Conservation (phyloP, 2,329 filamentous ascomycete genomes). For the Metarhizium guizhouense region DNA sequence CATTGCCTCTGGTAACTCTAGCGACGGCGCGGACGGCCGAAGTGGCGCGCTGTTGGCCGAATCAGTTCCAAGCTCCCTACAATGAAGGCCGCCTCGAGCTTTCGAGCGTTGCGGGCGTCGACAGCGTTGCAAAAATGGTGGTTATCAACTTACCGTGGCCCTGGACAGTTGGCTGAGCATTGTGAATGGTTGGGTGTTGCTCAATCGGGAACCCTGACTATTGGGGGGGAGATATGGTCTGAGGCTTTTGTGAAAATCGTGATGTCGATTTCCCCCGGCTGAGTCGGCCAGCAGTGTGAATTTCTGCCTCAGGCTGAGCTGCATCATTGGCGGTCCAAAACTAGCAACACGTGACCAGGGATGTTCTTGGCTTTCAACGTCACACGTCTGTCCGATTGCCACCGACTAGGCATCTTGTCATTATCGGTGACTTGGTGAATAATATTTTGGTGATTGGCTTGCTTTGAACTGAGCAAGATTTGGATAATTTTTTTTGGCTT, state of each 20-base stretch:
- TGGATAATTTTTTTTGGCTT: too few species aligned
- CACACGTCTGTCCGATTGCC: too few species aligned
- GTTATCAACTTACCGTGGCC: conserved; percentile 41
- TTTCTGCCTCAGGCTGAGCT: conserved; percentile 19
- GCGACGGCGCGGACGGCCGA: conserved; percentile 39
- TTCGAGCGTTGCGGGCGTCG: background rate
- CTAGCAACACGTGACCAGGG: too few species aligned
- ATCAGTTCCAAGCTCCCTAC: background rate
- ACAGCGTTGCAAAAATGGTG: background rate
- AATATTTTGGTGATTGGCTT: too few species aligned
- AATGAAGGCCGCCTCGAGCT: background rate
- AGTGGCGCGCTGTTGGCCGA: conserved; percentile 37
- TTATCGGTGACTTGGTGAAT: too few species aligned
- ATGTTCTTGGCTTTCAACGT: too few species aligned
- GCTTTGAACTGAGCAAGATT: too few species aligned
- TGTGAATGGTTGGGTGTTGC: conserved; percentile 36
- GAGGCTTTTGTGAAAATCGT: conserved; percentile 38
- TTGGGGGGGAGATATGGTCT: conserved; percentile 22
- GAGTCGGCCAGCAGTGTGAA: conserved; percentile 10
- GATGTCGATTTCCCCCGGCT: conserved; percentile 24
- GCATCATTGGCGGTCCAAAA: background rate
- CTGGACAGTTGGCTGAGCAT: conserved; percentile 49
- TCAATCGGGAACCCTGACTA: conserved; percentile 34
- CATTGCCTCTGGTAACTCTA: conserved; percentile 31
- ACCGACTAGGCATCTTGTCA: too few species aligned